A percentile compares a stretch with the other conserved stretches of the same genome.
Evolutionary conservation across 169 alveolate species (phyloP).

Genomic region (Plasmodium billcollinsi): DNA sequence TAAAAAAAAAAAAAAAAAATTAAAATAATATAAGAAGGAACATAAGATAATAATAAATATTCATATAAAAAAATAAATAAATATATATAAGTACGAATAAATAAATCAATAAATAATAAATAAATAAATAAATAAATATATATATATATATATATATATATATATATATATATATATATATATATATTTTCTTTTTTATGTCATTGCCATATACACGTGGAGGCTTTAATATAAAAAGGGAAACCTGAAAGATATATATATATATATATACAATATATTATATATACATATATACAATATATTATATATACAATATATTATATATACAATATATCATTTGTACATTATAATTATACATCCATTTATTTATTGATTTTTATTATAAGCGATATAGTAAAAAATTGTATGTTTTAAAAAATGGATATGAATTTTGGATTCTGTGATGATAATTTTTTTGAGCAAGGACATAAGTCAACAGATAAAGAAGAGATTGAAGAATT

Average conservation of each 20-base stretch:
- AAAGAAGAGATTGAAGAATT: conserved; percentile 45
- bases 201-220: background rate
- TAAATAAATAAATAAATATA: background rate
- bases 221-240: no score
- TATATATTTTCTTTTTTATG: background rate
- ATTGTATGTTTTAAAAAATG: background rate
- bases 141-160: conserved; percentile 6
- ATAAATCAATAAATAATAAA: background rate
- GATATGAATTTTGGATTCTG: conserved; percentile 72
- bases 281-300: no score
- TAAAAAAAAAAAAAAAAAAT: background rate
- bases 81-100: background rate
- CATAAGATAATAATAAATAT: background rate
- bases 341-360: no score
- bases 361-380: no score
- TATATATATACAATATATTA: no score
- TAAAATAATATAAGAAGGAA: background rate
- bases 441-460: conserved; percentile 52
- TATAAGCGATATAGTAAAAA: background rate
- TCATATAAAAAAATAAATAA: background rate
- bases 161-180: conserved; percentile 4
- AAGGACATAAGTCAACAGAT: conserved; percentile 69
- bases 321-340: no score
- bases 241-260: no score
- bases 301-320: no score